Evolutionary conservation across 2,329 filamentous ascomycete species (phyloP).

Genomic region (Clonostachys solani): DNA sequence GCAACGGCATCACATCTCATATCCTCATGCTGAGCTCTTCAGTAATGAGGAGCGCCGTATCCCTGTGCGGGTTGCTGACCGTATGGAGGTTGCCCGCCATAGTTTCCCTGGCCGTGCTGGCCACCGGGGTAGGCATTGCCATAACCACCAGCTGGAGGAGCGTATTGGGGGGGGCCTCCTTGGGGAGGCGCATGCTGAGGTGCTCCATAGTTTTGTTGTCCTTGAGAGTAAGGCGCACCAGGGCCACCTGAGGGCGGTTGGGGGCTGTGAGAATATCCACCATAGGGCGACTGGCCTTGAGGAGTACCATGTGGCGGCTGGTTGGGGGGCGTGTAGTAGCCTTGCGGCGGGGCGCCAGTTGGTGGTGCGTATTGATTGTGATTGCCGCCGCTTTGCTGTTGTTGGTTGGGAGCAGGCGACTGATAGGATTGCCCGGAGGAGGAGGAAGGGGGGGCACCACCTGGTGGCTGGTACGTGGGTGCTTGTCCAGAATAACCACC

Average conservation of each 20-base stretch:
- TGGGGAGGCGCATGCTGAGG: constrained; percentile 12
- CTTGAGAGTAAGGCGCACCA: constrained; percentile 2
- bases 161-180: neutral
- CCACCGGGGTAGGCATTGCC: constrained; percentile 1
- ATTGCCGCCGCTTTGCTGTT: constrained; percentile 6
- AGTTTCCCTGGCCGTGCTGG: constrained; percentile 5
- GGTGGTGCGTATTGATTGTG: constrained; percentile 1
- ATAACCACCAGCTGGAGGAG: neutral
- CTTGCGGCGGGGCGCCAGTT: constrained; percentile 2
- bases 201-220: constrained; percentile 1
- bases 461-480: constrained; percentile 39
- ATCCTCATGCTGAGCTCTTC: neutral
- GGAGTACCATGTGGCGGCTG: constrained; percentile 2
- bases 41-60: constrained; percentile 1
- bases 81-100: constrained; percentile 20
- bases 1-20: neutral
- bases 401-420: constrained; percentile 17
- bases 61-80: constrained; percentile 14
- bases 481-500: constrained; percentile 59
- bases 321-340: constrained; percentile 2
- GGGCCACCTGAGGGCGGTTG: constrained; percentile 9
- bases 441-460: constrained; percentile 14
- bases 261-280: constrained; percentile 5
- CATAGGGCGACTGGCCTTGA: constrained; percentile 7
- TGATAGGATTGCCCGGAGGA: constrained; percentile 16